phyloP scores from a whole-genome alignment of 2,329 filamentous ascomycete genomes.

The Calcarisporium arbuscula region DNA sequence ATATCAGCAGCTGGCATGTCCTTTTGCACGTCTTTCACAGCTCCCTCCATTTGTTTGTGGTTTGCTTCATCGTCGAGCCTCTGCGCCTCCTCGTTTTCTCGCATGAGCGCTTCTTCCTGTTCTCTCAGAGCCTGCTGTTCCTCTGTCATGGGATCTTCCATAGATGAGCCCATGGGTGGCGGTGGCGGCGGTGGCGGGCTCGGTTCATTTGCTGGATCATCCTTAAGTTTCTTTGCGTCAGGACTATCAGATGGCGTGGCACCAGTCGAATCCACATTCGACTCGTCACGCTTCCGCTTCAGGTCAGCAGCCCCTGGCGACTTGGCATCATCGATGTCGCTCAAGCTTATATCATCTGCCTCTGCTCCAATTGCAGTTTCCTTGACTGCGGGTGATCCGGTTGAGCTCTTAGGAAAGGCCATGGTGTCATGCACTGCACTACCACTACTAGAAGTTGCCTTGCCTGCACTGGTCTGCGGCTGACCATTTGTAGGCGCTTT shows the following conservation, averaged over 20 bases:
- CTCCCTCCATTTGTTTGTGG: conserved; percentile 22
- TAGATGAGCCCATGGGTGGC: conserved; percentile 33
- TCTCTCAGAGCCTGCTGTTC: conserved; percentile 40
- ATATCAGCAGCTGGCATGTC: conserved; percentile 15
- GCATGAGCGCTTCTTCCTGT: conserved; percentile 43
- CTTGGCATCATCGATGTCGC: conserved; percentile 37
- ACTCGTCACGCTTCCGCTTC: conserved; percentile 58
- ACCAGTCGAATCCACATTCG: conserved; percentile 32
- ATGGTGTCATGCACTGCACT: conserved; percentile 5
- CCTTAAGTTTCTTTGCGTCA: conserved; percentile 46
- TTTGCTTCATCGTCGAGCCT: conserved; percentile 41
- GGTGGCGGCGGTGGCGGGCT: conserved; percentile 42
- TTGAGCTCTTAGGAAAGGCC: too few relatives aligned
- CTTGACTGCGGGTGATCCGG: too few relatives aligned
- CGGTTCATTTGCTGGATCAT: conserved; percentile 33
- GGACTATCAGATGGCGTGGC: conserved; percentile 50
- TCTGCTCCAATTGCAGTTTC: conserved; percentile 15
- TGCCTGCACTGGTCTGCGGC: conserved; percentile 11
- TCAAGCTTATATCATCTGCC: conserved; percentile 30
- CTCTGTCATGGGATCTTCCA: conserved; percentile 29
- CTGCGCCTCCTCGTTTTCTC: conserved; percentile 50
- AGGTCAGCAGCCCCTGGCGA: conserved; percentile 44
- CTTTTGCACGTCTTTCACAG: conserved; percentile 15
- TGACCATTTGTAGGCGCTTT: conserved; percentile 14
- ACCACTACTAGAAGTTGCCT: conserved; percentile 3